A percentile compares a stretch with the other conserved stretches of the same genome.
phyloP scores from a whole-genome alignment of 2,329 filamentous ascomycete genomes.

The Epichloe glyceriae region DNA sequence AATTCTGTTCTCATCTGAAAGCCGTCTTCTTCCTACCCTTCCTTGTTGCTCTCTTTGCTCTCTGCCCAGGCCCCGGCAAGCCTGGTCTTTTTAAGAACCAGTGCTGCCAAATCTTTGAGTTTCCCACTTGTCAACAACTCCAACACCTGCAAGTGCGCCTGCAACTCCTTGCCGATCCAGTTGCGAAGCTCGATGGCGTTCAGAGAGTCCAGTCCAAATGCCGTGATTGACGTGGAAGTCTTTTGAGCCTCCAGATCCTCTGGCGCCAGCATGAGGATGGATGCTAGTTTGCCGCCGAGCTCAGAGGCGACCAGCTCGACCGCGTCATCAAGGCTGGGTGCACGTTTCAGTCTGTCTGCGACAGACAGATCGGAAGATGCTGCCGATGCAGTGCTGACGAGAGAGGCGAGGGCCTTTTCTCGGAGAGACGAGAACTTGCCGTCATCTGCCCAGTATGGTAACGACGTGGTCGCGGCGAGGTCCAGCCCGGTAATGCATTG shows the following conservation, averaged over 20 bases:
- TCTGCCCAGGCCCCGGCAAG: conserved; percentile 10
- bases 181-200: conserved; percentile 40
- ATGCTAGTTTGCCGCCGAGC: conserved; percentile 20
- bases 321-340: conserved; percentile 10
- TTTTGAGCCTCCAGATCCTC: conserved; percentile 13
- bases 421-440: conserved; percentile 40
- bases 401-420: conserved; percentile 18
- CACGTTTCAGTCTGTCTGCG: conserved; percentile 9
- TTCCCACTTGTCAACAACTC: conserved; percentile 40
- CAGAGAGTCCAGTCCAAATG: conserved; percentile 30
- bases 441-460: conserved; percentile 41
- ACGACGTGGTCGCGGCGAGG: conserved; percentile 16
- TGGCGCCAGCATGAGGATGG: conserved; percentile 18
- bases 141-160: conserved; percentile 35
- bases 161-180: conserved; percentile 33
- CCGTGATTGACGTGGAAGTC: conserved; percentile 12
- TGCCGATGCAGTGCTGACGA: not conserved
- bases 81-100: conserved; percentile 16
- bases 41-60: not conserved
- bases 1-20: too few relatives aligned
- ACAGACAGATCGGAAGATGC: conserved; percentile 5
- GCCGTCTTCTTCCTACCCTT: too few relatives aligned
- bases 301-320: conserved; percentile 13
- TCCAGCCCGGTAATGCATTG: conserved; percentile 43
- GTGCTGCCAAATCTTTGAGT: conserved; percentile 11